These are phyloP conservation scores for Globisporangium abappressorium DNA, from an alignment of 352 stramenopile genomes.

Conservation along the genomic window DNA sequence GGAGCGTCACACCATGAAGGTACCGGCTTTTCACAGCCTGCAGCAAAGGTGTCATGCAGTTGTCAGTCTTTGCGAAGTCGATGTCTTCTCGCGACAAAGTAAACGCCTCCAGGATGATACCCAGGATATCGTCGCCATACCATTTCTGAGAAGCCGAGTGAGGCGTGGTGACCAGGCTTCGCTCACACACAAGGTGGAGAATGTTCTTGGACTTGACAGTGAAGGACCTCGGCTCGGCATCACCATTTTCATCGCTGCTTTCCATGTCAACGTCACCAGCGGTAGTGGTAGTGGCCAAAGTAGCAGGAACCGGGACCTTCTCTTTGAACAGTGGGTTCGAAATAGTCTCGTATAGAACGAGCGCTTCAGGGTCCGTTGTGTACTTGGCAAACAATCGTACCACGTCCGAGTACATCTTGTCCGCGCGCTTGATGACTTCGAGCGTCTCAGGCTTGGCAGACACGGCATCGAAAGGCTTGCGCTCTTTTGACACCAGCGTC, in stretches of 20 bases:
- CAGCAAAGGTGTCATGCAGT: neutral
- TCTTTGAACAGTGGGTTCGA: conserved; percentile 5
- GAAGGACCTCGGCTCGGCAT: conserved; percentile 2
- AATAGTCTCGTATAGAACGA: conserved; percentile 19
- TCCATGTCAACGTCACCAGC: neutral
- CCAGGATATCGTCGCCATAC: conserved; percentile 12
- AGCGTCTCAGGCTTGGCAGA: conserved; percentile 10
- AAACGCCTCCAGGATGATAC: conserved; percentile 11
- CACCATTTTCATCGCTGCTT: neutral
- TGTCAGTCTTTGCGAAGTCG: neutral
- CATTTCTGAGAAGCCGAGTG: neutral
- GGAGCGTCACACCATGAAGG: conserved; percentile 27
- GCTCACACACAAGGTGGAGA: conserved; percentile 2
- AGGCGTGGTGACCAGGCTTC: neutral
- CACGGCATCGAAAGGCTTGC: conserved; percentile 4
- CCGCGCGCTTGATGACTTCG: conserved; percentile 14
- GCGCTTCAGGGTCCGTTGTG: conserved; percentile 32
- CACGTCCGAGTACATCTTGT: conserved; percentile 37
- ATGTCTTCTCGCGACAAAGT: conserved; percentile 6
- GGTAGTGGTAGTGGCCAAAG: neutral
- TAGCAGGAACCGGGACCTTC: neutral
- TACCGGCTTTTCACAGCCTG: conserved; percentile 13
- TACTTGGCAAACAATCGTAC: conserved; percentile 51
- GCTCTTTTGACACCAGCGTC: conserved; percentile 33
- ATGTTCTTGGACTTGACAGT: conserved; percentile 2